Evolutionary conservation across 139 green algal species (phyloP).

Genomic region (Chlorella vulgaris): DNA sequence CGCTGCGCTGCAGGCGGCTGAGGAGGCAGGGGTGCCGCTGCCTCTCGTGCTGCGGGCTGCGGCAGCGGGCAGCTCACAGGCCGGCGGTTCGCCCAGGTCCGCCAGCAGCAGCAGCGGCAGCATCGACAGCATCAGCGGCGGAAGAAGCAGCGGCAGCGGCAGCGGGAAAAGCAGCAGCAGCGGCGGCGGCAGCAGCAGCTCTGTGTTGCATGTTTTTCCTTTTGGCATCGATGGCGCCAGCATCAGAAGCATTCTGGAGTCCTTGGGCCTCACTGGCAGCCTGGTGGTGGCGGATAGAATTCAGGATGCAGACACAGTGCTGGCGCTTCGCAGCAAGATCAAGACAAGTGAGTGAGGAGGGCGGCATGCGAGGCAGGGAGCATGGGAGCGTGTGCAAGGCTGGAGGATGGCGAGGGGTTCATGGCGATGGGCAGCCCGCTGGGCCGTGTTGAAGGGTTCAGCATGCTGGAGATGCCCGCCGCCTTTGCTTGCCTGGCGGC

Average conservation of each 20-base stretch:
- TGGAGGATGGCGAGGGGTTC: no score
- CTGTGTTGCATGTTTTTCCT: slow-evolving; percentile 13
- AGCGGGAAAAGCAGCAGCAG: slow-evolving; percentile 5
- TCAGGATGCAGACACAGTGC: slow-evolving; percentile 66
- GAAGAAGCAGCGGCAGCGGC: background rate
- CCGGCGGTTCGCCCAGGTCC: no score
- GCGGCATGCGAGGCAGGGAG: background rate
- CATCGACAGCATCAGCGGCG: slow-evolving; percentile 4
- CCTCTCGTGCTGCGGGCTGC: background rate
- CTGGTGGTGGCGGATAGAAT: slow-evolving; percentile 22
- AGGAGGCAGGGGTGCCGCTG: background rate
- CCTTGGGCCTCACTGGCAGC: slow-evolving; percentile 6
- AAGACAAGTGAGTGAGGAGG: slow-evolving; percentile 32
- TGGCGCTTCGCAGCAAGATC: slow-evolving; percentile 60
- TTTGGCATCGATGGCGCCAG: slow-evolving; percentile 17
- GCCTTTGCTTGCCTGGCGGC: no score
- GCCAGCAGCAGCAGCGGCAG: background rate
- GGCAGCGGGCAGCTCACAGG: background rate
- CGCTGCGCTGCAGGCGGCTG: slow-evolving; percentile 3
- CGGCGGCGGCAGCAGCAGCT: background rate
- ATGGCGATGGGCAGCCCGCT: no score
- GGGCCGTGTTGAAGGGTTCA: no score
- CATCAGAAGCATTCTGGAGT: background rate
- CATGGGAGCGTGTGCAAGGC: no score
- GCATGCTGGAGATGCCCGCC: no score